Evolutionary conservation across 2,329 filamentous ascomycete genomes (phyloP).

Genomic region (Sarocladiaceae sp.): DNA sequence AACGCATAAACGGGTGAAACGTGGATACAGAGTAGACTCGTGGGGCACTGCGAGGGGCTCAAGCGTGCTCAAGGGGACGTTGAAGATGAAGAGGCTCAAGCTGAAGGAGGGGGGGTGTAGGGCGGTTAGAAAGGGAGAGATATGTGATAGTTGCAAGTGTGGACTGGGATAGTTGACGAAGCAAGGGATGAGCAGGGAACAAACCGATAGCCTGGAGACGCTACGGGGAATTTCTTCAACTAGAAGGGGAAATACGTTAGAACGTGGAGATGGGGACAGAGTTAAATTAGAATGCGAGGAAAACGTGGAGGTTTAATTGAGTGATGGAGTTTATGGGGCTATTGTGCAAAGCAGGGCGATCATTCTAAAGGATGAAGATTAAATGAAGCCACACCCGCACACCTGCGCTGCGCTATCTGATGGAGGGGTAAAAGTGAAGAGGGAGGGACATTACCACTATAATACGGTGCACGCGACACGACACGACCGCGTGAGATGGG

Average conservation of each 20-base stretch:
- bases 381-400: too few relatives aligned
- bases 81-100: too few relatives aligned
- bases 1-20: background rate
- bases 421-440: too few relatives aligned
- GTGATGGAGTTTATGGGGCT: background rate
- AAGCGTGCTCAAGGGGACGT: background rate
- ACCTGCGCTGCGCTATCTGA: too few relatives aligned
- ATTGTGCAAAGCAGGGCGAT: background rate
- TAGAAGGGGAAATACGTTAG: background rate
- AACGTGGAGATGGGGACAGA: too few relatives aligned
- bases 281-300: background rate
- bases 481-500: background rate
- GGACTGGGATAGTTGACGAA: too few relatives aligned
- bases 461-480: background rate
- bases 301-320: conserved; percentile 3
- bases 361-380: too few relatives aligned
- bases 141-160: too few relatives aligned
- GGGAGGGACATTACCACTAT: too few relatives aligned
- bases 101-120: background rate
- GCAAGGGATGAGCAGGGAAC: background rate
- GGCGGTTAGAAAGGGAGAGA: background rate
- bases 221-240: background rate
- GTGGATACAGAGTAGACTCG: background rate
- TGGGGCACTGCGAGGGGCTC: background rate
- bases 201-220: background rate